These are phyloP conservation scores for Citrus sp. DNA, from an alignment of 345 rosid genomes.

Conservation along the genomic window DNA sequence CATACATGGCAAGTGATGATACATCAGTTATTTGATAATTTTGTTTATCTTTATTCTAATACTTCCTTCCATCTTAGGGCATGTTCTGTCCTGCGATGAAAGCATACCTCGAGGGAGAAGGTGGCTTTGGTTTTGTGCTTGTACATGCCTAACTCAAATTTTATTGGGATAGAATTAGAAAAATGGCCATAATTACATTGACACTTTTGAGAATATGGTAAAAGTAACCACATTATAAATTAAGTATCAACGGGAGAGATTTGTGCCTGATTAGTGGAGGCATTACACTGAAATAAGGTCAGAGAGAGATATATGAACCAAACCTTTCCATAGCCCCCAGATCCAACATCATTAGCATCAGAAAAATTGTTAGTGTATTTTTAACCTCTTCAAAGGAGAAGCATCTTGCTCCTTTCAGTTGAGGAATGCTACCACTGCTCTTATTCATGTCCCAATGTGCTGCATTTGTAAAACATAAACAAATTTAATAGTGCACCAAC, in stretches of 20 bases:
- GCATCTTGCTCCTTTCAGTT: conserved; percentile 69
- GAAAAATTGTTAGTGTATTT: conserved; percentile 68
- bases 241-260: neutral
- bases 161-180: neutral
- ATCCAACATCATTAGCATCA: conserved; percentile 62
- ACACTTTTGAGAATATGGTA: no score
- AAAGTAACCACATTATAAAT: no score
- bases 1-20: neutral
- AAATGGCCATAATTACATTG: no score
- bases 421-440: conserved; percentile 60
- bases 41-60: neutral
- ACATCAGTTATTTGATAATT: neutral
- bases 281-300: neutral
- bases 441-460: conserved; percentile 65
- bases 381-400: conserved; percentile 73
- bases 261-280: neutral
- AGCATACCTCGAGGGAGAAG: neutral
- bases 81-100: neutral
- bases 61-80: neutral
- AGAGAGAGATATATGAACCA: conserved; percentile 14
- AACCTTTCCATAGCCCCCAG: conserved; percentile 95
- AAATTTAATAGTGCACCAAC: conserved; percentile 16
- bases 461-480: conserved; percentile 25
- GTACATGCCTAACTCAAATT: neutral
- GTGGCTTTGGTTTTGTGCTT: neutral